Base-by-base conservation (phyloP, 2,329 filamentous ascomycete genomes). In the Calonectria honghensis region DNA sequence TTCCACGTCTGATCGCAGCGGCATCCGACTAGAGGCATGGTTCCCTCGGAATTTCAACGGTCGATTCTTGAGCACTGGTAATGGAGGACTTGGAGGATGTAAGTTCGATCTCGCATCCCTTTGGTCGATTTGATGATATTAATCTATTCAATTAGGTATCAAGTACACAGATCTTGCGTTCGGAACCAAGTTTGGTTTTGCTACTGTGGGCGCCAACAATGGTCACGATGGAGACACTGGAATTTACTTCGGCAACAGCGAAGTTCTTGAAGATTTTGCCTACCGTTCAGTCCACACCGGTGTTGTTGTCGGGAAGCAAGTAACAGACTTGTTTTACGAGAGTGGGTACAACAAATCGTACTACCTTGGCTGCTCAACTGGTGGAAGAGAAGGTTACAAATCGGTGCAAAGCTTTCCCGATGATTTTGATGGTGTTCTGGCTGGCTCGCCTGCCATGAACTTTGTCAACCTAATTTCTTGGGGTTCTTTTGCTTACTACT, bases 321-420 rank as follows among this genome's bases (percentile, higher is more conserved):
- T 69, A 11, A 69, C 39, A 9, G 27, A 61, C 29, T 61, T 35
- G 14, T 69, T 90, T 81, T 92, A 92, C 77, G 82, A 82, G 1
- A 74, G 71, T 5, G 5, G 37, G 0, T 80, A 85, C 0, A 81
- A 83, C 0, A 88, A 87, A 61, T 88, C 86, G 1, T 93, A 92
- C 81, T 92, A 89, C 74, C 79, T 88, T 2, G 91, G 91, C 11
- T 93, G 91, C 78, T 92, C 90, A 0, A 89, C 90, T 0, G 91
- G 92, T 10, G 91, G 91, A 1, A 85, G 91, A 0, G 89, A 93
- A 83, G 91, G 90, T 3, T 83, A 91, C 48, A 89, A 89, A 69
- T 87, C 87, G 13, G 87, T 89, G 0, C 87, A 92, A 76, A 78
- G 83, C 18, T 91, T 87, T 74, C 90, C 91, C 0, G 84, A 88